Evolutionary conservation across 441 rosid species (phyloP).

Genomic region (Erodium moschatum): DNA sequence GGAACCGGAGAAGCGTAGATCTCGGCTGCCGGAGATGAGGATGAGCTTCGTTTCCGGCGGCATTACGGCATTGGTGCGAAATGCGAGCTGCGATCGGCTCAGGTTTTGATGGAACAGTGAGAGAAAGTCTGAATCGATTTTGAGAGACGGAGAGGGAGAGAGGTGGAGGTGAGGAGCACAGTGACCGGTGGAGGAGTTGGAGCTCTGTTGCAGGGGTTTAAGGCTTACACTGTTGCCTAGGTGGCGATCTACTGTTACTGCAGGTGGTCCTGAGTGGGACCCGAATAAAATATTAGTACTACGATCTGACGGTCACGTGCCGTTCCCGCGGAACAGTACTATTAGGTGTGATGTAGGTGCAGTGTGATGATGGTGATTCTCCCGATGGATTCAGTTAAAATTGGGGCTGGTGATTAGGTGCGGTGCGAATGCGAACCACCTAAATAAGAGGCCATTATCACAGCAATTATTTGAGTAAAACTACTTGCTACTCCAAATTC

Average conservation of each 20-base stretch:
- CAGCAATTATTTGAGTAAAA: background rate
- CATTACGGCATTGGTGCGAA: background rate
- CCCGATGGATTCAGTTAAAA: background rate
- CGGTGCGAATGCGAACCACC: slow-evolving; percentile 3
- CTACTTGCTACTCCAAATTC: too few relatives aligned
- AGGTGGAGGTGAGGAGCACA: background rate
- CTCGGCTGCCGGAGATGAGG: background rate
- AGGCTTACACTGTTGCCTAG: background rate
- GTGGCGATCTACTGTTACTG: background rate
- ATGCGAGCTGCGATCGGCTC: background rate
- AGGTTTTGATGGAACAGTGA: slow-evolving; percentile 1
- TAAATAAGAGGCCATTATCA: background rate
- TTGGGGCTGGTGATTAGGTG: background rate
- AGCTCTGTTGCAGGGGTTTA: background rate
- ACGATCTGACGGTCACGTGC: background rate
- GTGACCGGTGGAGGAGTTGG: background rate
- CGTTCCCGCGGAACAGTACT: background rate
- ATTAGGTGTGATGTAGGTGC: too few relatives aligned
- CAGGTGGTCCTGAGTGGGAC: background rate
- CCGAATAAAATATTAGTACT: background rate
- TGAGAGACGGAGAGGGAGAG: background rate
- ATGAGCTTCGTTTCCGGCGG: background rate
- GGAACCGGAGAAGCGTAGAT: background rate
- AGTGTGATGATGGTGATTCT: background rate
- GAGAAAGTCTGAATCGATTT: background rate